These are phyloP conservation scores for Kazachstania psychrophila DNA, from an alignment of 805 yeast genomes.

Conservation along the genomic window DNA sequence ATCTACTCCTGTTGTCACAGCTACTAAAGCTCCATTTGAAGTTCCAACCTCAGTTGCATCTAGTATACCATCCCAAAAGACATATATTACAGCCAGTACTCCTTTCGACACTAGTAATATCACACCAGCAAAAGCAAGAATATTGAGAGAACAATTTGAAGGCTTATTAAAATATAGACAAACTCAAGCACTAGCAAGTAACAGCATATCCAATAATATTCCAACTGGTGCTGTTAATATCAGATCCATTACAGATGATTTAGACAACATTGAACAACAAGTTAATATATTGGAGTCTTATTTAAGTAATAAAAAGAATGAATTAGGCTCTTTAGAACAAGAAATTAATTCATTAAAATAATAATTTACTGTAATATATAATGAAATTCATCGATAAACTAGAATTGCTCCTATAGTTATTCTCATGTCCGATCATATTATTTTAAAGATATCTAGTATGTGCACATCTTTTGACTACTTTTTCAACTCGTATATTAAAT, in stretches of 20 bases:
- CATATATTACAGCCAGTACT: not conserved
- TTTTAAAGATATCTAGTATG: too few species aligned
- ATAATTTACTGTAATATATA: too few species aligned
- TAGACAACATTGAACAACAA: constrained; percentile 68
- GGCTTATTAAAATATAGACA: constrained; percentile 74
- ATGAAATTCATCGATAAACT: too few species aligned
- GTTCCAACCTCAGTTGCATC: not conserved
- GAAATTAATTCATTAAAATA: constrained; percentile 28
- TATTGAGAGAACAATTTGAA: constrained; percentile 59
- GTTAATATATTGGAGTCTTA: constrained; percentile 64
- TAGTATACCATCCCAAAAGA: constrained; percentile 20
- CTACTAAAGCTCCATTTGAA: not conserved
- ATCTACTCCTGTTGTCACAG: constrained; percentile 11
- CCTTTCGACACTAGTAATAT: constrained; percentile 8
- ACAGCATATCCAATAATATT: constrained; percentile 29
- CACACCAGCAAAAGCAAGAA: constrained; percentile 8
- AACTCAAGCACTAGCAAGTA: constrained; percentile 34
- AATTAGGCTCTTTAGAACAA: constrained; percentile 41
- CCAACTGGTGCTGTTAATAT: constrained; percentile 27
- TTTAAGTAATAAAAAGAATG: constrained; percentile 49
- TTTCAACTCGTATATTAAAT: too few species aligned
- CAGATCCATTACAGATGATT: constrained; percentile 48
- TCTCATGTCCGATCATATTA: too few species aligned
- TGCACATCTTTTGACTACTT: too few species aligned
- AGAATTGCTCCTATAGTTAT: too few species aligned